Evolutionary conservation across 2,329 filamentous ascomycete genomes (phyloP).

Genomic region (Zymoseptoria tritici): DNA sequence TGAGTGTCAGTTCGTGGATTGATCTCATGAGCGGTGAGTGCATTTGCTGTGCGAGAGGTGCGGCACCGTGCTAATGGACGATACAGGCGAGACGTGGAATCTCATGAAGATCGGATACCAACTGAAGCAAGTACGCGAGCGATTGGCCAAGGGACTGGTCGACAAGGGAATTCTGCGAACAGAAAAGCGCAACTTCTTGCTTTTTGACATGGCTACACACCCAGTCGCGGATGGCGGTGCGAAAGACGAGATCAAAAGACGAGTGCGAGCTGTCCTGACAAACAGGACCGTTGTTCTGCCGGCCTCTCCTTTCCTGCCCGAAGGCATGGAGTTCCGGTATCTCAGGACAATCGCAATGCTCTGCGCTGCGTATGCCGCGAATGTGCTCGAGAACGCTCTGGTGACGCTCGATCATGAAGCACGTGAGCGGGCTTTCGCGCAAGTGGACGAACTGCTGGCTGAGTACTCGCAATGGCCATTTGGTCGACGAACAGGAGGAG

Average conservation of each 20-base stretch:
- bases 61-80: not conserved
- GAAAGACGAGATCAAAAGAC: constrained; percentile 92
- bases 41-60: not conserved
- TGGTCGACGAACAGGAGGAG: constrained; percentile 66
- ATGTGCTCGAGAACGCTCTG: constrained; percentile 96
- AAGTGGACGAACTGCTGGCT: constrained; percentile 90
- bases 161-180: constrained; percentile 98
- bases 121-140: constrained; percentile 96
- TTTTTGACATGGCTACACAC: constrained; percentile 99
- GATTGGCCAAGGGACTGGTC: constrained; percentile 91
- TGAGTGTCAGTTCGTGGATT: constrained; percentile 99
- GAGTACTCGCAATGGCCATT: constrained; percentile 99
- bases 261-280: constrained; percentile 86
- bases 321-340: constrained; percentile 90
- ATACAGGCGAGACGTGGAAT: constrained; percentile 93
- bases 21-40: constrained; percentile 93
- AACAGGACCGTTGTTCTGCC: constrained; percentile 89
- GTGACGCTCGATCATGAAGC: constrained; percentile 90
- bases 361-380: constrained; percentile 94
- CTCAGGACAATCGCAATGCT: constrained; percentile 91
- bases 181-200: constrained; percentile 97
- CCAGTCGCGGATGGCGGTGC: constrained; percentile 92
- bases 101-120: constrained; percentile 99
- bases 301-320: constrained; percentile 79
- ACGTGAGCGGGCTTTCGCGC: constrained; percentile 86